These are phyloP conservation scores for Jatropha curcas DNA, from an alignment of 345 rosid genomes.

Conservation along the genomic window DNA sequence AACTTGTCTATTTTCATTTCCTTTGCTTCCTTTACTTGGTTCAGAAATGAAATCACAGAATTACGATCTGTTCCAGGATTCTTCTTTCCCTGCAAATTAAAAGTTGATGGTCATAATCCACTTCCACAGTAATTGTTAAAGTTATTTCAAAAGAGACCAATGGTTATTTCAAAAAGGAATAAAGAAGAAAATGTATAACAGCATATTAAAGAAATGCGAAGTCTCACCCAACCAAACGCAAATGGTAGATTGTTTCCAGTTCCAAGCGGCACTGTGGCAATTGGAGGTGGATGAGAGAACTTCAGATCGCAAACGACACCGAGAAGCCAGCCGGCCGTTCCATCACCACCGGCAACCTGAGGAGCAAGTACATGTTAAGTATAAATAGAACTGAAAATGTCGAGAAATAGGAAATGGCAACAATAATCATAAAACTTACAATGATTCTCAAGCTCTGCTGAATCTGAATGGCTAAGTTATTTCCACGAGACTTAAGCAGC, in stretches of 20 bases:
- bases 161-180: no score
- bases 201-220: slow-evolving; percentile 6
- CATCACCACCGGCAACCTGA: slow-evolving; percentile 98
- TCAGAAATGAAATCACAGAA: slow-evolving; percentile 60
- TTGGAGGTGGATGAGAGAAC: slow-evolving; percentile 80
- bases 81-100: slow-evolving; percentile 78
- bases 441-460: slow-evolving; percentile 58
- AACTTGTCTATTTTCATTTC: slow-evolving; percentile 96
- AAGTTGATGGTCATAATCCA: slow-evolving; percentile 1
- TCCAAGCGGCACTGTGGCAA: slow-evolving; percentile 94
- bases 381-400: neutral
- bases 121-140: no score
- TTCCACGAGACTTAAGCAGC: slow-evolving; percentile 47
- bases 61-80: slow-evolving; percentile 76
- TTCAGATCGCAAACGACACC: slow-evolving; percentile 92
- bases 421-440: slow-evolving; percentile 65
- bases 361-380: neutral
- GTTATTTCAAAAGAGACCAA: no score
- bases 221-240: slow-evolving; percentile 89
- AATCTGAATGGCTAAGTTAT: slow-evolving; percentile 47
- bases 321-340: slow-evolving; percentile 98
- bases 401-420: no score
- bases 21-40: slow-evolving; percentile 60
- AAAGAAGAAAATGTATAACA: neutral
- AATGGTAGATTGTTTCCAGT: slow-evolving; percentile 97